Evolutionary conservation across 2,329 filamentous ascomycete species (phyloP).

Genomic region (Aureobasidium mangrovei): DNA sequence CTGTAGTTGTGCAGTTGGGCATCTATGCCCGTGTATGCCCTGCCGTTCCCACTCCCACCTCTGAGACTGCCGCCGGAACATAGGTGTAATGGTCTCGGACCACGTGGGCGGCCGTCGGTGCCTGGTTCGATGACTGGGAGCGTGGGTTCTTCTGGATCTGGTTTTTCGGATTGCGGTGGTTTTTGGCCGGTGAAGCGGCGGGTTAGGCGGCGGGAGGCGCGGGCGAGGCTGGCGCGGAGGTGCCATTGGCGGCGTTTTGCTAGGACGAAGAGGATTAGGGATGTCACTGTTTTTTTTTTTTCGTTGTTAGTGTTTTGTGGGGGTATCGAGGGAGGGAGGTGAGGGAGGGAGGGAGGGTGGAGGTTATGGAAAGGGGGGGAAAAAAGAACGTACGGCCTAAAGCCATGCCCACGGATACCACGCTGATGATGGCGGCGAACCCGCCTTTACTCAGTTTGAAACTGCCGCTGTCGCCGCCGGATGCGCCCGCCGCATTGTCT

Average conservation of each 20-base stretch:
- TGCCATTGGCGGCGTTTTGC: conserved; percentile 83
- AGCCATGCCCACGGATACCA: conserved; percentile 53
- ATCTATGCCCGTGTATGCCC: background rate
- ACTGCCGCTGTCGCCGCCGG: conserved; percentile 51
- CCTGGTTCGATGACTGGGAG: background rate
- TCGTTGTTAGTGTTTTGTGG: background rate
- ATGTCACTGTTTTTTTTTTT: background rate
- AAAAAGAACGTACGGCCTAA: conserved; percentile 54
- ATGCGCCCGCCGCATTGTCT: conserved; percentile 49
- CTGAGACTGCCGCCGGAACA: background rate
- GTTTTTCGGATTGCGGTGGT: conserved; percentile 3
- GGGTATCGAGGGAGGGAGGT: conserved; percentile 9
- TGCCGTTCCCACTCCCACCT: background rate
- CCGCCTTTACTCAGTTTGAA: conserved; percentile 59
- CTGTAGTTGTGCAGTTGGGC: background rate
- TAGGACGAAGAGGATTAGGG: conserved; percentile 58
- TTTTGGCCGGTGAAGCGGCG: conserved; percentile 26
- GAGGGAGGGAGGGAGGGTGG: conserved; percentile 54
- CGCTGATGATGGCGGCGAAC: conserved; percentile 64
- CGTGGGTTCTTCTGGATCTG: background rate
- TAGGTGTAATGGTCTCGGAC: background rate
- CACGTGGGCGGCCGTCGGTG: background rate
- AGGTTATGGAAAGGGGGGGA: conserved; percentile 39
- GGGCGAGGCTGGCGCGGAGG: conserved; percentile 60
- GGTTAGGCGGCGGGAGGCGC: conserved; percentile 46